Conservation (phyloP, 2,329 filamentous ascomycete species). For the Neofusicoccum umdonicola region DNA sequence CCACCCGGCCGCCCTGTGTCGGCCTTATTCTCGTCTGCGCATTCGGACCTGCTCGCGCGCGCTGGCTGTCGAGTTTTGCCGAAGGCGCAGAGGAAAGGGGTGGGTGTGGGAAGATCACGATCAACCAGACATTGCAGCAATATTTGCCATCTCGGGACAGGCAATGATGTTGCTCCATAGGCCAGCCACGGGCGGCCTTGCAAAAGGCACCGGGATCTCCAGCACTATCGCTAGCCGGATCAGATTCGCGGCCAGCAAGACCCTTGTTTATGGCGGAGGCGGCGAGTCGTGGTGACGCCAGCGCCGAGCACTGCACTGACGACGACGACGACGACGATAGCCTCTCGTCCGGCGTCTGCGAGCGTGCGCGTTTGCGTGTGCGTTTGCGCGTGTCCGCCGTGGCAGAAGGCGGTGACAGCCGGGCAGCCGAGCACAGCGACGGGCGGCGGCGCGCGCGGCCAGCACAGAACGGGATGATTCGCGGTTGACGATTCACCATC, state of each 20-base stretch:
- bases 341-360: background rate
- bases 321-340: background rate
- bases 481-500: slow-evolving; percentile 14
- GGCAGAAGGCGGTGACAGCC: slow-evolving; percentile 15
- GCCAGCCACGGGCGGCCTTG: slow-evolving; percentile 3
- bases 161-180: background rate
- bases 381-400: slow-evolving; percentile 2
- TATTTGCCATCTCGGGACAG: background rate
- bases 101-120: background rate
- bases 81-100: background rate
- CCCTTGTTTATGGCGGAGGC: slow-evolving; percentile 6
- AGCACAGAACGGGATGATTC: slow-evolving; percentile 6
- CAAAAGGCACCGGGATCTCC: slow-evolving; percentile 9
- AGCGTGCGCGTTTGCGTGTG: background rate
- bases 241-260: slow-evolving; percentile 15
- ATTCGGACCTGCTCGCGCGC: slow-evolving; percentile 3
- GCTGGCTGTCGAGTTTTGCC: background rate
- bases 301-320: background rate
- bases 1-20: background rate
- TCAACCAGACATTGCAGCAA: background rate
- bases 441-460: background rate
- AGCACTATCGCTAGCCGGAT: slow-evolving; percentile 11
- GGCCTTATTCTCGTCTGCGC: slow-evolving; percentile 5
- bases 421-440: background rate
- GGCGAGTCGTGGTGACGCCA: slow-evolving; percentile 3